Evolutionary conservation across 2,329 filamentous ascomycete genomes (phyloP), one percentile per base, ranked within the genome.

Genomic region (Niveomyces coronatus): DNA sequence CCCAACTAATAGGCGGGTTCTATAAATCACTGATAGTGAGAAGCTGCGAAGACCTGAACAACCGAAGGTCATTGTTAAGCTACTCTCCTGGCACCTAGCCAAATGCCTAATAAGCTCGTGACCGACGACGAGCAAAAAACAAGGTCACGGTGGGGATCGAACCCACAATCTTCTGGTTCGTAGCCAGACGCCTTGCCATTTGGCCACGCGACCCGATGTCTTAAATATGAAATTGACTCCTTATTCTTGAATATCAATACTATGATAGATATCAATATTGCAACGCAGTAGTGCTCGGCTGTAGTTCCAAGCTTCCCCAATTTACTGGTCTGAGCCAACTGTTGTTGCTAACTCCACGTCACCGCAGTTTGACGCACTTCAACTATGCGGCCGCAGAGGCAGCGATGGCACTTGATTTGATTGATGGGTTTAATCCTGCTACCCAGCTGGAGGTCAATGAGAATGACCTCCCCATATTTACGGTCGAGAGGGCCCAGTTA

Each of bases 401-500:
- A 43, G 46, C 39, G 44, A 63, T 63, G 60, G 56, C 58, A 39
- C 52, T 62, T 47, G 53, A 60, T 50, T 48, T 52, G 38, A 52
- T 49, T 42, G 78, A 76, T 65, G 82, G 82, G 67, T 86, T 88
- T 66, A 74, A 77, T 55, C 75, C 79, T 54, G 74, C 68, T 58
- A 58, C 61, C 53, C 71, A 75, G 52, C 74, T 60, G 49, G 73
- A 70, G 57, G 65, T 79, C 43, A 57, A 58, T 44, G 67, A 74
- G 45, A 74, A 79, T 50, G 70, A 79, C 40, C 67, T 89, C 42
- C 88, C 89, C 49, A 94, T 98, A 63, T 98, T 98, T 68, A 85
- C 91, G 56, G 79, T 96, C 55, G 85, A 94, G 63, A 79, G 76
- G 45, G 91, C 96, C 27, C 82, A 93, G 66, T 78, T 96, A 45